These are phyloP conservation scores for Claviceps sorghi DNA, from an alignment of 2,329 filamentous ascomycete species.

Conservation along the genomic window DNA sequence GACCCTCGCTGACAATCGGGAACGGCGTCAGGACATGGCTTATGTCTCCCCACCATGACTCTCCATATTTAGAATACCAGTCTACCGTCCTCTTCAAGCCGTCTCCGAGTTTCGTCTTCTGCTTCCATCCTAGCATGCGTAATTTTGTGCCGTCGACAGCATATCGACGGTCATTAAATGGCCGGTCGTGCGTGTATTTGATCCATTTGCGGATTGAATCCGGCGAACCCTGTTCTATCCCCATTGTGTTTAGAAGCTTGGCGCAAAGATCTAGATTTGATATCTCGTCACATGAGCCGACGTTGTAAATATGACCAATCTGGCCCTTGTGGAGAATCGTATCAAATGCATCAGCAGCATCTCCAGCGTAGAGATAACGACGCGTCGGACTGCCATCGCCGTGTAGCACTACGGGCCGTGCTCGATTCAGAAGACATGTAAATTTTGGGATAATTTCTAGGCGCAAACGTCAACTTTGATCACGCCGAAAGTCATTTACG, in stretches of 20 bases:
- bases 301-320: slow-evolving; percentile 67
- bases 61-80: slow-evolving; percentile 54
- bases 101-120: slow-evolving; percentile 48
- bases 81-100: slow-evolving; percentile 50
- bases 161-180: slow-evolving; percentile 64
- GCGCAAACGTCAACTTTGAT: background rate
- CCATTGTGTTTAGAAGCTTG: slow-evolving; percentile 49
- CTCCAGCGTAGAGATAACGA: slow-evolving; percentile 63
- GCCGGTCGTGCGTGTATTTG: slow-evolving; percentile 61
- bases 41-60: slow-evolving; percentile 60
- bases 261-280: slow-evolving; percentile 57
- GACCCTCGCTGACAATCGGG: slow-evolving; percentile 42
- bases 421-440: slow-evolving; percentile 53
- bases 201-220: slow-evolving; percentile 49
- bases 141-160: slow-evolving; percentile 58
- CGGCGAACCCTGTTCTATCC: slow-evolving; percentile 33
- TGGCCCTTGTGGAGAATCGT: slow-evolving; percentile 67
- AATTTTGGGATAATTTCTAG: slow-evolving; percentile 76
- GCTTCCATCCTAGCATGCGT: slow-evolving; percentile 51
- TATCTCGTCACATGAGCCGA: slow-evolving; percentile 63
- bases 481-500: too few relatives aligned
- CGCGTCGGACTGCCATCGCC: slow-evolving; percentile 62
- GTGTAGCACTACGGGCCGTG: slow-evolving; percentile 55
- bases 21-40: slow-evolving; percentile 54
- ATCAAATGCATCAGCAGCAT: slow-evolving; percentile 70